Percentiles rank a stretch among this genome's conserved stretches.
phyloP scores from a whole-genome alignment of 2,329 filamentous ascomycete genomes.

The Fusarium pilosicola region DNA sequence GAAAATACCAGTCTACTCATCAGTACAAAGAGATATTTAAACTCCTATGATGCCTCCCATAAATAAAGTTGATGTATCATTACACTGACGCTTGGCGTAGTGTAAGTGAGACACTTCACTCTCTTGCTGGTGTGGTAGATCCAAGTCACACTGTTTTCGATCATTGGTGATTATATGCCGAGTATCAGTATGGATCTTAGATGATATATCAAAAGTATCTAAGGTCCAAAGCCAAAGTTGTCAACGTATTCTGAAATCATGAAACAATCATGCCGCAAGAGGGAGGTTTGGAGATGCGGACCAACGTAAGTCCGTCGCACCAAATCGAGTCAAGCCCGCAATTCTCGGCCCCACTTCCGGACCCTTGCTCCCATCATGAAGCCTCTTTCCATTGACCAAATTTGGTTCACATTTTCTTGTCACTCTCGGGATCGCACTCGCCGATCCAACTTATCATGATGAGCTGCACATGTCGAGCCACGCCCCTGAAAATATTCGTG shows the following conservation, averaged over 20 bases:
- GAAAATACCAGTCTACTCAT: neutral
- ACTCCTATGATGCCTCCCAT: neutral
- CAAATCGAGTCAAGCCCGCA: neutral
- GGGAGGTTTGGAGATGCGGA: neutral
- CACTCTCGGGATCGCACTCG: neutral
- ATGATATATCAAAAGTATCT: neutral
- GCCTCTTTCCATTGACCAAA: conserved; percentile 29
- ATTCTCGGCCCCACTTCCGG: conserved; percentile 32
- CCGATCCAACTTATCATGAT: conserved; percentile 47
- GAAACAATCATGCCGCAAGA: neutral
- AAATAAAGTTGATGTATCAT: neutral
- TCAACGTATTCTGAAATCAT: neutral
- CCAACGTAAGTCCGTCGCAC: conserved; percentile 16
- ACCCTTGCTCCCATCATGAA: conserved; percentile 35
- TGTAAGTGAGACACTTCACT: neutral
- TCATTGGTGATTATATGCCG: no score
- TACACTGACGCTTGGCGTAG: neutral
- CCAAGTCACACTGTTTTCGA: neutral
- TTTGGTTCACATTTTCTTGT: conserved; percentile 40
- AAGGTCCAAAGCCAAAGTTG: neutral
- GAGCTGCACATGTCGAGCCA: conserved; percentile 60
- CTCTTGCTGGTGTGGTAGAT: neutral
- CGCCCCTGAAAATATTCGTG: conserved; percentile 59
- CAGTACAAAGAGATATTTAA: neutral
- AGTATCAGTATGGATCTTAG: no score